Base-by-base conservation (phyloP, 108 stramenopile genomes). In the Seminavis robusta region DNA sequence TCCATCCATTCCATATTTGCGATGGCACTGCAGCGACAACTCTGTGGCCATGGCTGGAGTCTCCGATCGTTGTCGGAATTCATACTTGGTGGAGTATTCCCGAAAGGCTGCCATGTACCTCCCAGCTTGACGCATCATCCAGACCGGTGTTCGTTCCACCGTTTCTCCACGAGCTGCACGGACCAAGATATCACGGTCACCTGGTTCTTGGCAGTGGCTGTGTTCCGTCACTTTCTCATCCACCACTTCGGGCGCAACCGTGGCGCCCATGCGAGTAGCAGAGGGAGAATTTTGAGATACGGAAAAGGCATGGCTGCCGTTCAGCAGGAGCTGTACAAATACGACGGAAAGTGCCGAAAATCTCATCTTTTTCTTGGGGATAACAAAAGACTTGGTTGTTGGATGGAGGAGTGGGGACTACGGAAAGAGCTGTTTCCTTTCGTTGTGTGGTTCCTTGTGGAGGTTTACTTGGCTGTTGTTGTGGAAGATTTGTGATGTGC, bases 71-170 rank as follows among this genome's bases (percentile, higher is more conserved):
- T 92, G 63, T 26, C 96, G 94, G 74, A 99, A 99, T 0, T 56
- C 61, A 54, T 84, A 92, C 47, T 88, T 90, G 41, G 94, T 88
- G 26, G 88, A 92, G 62, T 94, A 96, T 39, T 92, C 90, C 28
- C 99, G 92, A 65, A 98, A 99, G 20, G 88, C 97, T 21, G 83
- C 75, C 96, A 99, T 97, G 81, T 99, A 98, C 11, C 98, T 77
- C 41, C 99, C 99, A 9, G 98, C 99, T 65, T 99, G 99, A 47
- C 99, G 88, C 94, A 97, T 97, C 56, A 97, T 75, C 99, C 99
- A 99, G 16, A 99, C 97, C 9, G 99, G 99, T 0, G 95, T 88
- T 15, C 96, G 94, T 59, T 97, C 91, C 1, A 89, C 80, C 3
- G 55, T 33, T 68, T 99, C 95, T 13, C 98, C 98, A 24, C 91